Evolutionary conservation across 2,329 filamentous ascomycete genomes (phyloP).

Genomic region (Diplodia intermedia): DNA sequence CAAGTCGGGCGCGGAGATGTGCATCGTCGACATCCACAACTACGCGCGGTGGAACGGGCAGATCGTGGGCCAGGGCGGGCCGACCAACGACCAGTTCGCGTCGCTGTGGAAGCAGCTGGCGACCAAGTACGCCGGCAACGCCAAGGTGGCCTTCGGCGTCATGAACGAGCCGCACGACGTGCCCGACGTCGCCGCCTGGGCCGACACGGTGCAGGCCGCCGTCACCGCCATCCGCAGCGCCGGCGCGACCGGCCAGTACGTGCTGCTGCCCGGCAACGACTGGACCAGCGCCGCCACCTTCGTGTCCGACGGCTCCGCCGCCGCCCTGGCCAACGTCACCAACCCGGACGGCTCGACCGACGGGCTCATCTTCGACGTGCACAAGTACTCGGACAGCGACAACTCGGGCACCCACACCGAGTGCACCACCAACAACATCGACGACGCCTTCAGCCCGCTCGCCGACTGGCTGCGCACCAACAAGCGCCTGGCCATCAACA

Average conservation of each 20-base stretch:
- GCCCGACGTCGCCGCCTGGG: slow-evolving; percentile 64
- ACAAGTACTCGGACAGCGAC: slow-evolving; percentile 53
- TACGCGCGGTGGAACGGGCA: slow-evolving; percentile 64
- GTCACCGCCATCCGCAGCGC: slow-evolving; percentile 70
- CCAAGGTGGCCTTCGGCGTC: slow-evolving; percentile 67
- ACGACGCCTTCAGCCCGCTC: slow-evolving; percentile 45
- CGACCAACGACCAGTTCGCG: slow-evolving; percentile 64
- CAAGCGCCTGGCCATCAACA: slow-evolving; percentile 48
- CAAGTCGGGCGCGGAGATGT: slow-evolving; percentile 60
- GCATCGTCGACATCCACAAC: slow-evolving; percentile 63
- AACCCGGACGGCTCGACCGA: slow-evolving; percentile 66
- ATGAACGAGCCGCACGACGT: slow-evolving; percentile 73
- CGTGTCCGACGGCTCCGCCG: slow-evolving; percentile 43
- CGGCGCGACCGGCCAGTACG: slow-evolving; percentile 68
- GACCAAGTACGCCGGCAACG: slow-evolving; percentile 61
- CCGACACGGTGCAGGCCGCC: slow-evolving; percentile 64
- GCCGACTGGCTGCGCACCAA: slow-evolving; percentile 49
- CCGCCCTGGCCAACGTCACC: slow-evolving; percentile 59
- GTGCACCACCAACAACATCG: slow-evolving; percentile 46
- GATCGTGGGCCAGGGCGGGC: slow-evolving; percentile 71
- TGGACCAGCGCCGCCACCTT: slow-evolving; percentile 54
- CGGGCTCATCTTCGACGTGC: slow-evolving; percentile 57
- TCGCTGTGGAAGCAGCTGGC: slow-evolving; percentile 64
- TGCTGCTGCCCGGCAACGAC: slow-evolving; percentile 69
- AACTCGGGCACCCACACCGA: slow-evolving; percentile 47